Evolutionary conservation across 768 basidiomycete species (phyloP).

Genomic region (Rhodotorula paludigena): DNA sequence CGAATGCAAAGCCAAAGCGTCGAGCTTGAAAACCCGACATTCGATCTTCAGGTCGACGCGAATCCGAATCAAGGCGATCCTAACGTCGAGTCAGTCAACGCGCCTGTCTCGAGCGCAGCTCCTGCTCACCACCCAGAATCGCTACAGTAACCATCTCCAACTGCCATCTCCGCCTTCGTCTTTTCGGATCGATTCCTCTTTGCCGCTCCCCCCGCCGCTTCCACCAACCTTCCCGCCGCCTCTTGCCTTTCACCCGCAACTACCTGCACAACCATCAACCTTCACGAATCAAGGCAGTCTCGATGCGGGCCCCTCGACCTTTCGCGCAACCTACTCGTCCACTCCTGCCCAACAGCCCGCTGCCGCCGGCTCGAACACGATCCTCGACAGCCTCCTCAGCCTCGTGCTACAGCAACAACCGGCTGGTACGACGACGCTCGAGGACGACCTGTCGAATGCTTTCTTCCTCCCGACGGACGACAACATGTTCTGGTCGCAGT

Average conservation of each 20-base stretch:
- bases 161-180: not conserved
- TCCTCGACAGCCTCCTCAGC: not conserved
- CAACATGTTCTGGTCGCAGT: constrained; percentile 1
- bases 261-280: no score
- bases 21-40: not conserved
- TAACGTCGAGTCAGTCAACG: not conserved
- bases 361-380: not conserved
- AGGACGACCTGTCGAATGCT: not conserved
- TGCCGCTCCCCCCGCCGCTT: no score
- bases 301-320: not conserved
- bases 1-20: not conserved
- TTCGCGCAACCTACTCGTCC: not conserved
- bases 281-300: not conserved
- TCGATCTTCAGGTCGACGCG: not conserved
- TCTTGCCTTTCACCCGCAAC: no score
- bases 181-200: not conserved
- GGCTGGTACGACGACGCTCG: not conserved
- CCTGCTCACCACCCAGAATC: no score
- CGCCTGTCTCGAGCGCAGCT: not conserved
- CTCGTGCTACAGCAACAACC: not conserved
- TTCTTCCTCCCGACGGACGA: constrained; percentile 16
- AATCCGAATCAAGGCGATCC: not conserved
- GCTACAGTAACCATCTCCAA: not conserved
- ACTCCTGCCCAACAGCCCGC: not conserved
- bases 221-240: no score